A percentile compares a stretch with the other conserved stretches of the same genome.
phyloP scores from a whole-genome alignment of 2,329 filamentous ascomycete genomes.

The Monosporascus cannonballus region DNA sequence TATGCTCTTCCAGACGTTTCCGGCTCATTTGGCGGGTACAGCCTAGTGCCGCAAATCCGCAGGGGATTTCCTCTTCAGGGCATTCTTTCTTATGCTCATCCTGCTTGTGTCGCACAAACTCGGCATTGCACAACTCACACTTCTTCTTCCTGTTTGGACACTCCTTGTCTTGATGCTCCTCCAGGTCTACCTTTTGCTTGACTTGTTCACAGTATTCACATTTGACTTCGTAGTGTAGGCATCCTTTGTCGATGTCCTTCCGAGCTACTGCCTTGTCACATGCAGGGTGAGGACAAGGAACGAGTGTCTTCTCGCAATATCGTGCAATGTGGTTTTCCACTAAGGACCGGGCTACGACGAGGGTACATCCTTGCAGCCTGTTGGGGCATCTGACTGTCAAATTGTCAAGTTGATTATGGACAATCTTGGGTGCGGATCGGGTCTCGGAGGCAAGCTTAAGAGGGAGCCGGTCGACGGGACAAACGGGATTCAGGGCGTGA shows the following conservation, averaged over 20 bases:
- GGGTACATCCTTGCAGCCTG: conserved; percentile 41
- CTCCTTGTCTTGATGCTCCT: conserved; percentile 34
- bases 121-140: conserved; percentile 43
- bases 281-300: conserved; percentile 47
- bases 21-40: conserved; percentile 37
- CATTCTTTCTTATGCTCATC: conserved; percentile 44
- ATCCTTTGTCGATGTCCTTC: conserved; percentile 44
- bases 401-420: conserved; percentile 55
- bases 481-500: conserved; percentile 37
- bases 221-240: conserved; percentile 44
- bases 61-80: conserved; percentile 31
- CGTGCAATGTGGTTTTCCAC: conserved; percentile 50
- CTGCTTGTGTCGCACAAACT: conserved; percentile 38
- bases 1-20: conserved; percentile 38
- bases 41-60: conserved; percentile 43
- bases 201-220: conserved; percentile 50
- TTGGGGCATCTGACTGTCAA: conserved; percentile 56
- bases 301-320: conserved; percentile 50
- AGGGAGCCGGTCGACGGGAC: conserved; percentile 52
- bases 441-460: conserved; percentile 28
- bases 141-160: conserved; percentile 42
- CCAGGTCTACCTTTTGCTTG: conserved; percentile 42
- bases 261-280: conserved; percentile 48
- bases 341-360: conserved; percentile 44
- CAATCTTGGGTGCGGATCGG: conserved; percentile 35